phyloP scores from a whole-genome alignment of 805 yeast genomes.

The Saturnispora kantuleensis region DNA sequence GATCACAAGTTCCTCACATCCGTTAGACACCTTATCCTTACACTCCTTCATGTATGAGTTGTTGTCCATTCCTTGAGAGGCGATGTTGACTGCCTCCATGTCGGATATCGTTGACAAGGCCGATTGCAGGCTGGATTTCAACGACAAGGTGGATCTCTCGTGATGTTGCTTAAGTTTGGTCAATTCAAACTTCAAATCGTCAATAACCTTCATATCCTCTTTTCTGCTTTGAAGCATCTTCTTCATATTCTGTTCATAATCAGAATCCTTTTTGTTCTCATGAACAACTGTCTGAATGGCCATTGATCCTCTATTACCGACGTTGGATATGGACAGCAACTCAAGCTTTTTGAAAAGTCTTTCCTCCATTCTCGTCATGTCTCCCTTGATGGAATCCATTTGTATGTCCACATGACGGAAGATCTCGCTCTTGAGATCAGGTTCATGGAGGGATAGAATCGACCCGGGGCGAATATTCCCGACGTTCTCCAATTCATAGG shows the following conservation, averaged over 20 bases:
- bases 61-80: constrained; percentile 21
- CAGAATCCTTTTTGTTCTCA: constrained; percentile 6
- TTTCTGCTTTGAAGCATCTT: constrained; percentile 7
- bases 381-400: constrained; percentile 20
- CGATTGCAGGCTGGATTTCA: constrained; percentile 27
- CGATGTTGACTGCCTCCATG: constrained; percentile 6
- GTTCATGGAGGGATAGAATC: constrained; percentile 49
- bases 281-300: not conserved
- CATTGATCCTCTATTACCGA: not conserved
- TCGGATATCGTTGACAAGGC: constrained; percentile 31
- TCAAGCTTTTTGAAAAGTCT: constrained; percentile 19
- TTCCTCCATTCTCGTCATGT: constrained; percentile 21
- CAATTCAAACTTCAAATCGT: constrained; percentile 48
- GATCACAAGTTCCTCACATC: constrained; percentile 64
- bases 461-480: constrained; percentile 50
- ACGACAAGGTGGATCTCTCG: constrained; percentile 30
- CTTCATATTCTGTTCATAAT: constrained; percentile 10
- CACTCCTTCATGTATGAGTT: constrained; percentile 63
- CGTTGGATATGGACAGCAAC: constrained; percentile 7
- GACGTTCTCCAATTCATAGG: constrained; percentile 80
- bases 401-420: constrained; percentile 22
- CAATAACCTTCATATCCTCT: constrained; percentile 24
- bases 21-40: constrained; percentile 60
- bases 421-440: constrained; percentile 21
- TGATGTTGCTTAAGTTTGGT: constrained; percentile 51